Base-by-base conservation (phyloP, 2,329 filamentous ascomycete genomes). In the Sclerotinia minor region DNA sequence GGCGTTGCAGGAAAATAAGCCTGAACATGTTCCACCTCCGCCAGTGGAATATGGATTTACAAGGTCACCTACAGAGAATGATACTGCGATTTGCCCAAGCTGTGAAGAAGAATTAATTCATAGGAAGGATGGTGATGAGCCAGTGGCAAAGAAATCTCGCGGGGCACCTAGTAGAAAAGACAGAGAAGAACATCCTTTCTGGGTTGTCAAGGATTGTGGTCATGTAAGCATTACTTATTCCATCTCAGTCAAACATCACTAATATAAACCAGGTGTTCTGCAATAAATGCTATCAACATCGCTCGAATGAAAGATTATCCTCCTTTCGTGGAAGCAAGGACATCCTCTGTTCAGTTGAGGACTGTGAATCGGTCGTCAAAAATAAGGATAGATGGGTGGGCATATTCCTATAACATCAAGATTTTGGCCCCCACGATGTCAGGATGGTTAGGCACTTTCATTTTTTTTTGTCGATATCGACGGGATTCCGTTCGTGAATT, bases 141-240 rank as follows among this genome's bases (percentile, higher is more conserved):
- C 76, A 6, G 76, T 78, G 6, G 81, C 80, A 75, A 83, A 79
- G 69, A 73, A 78, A 41, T 70, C 71, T 13, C 78, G 80, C 24
- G 87, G 84, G 74, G 80, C 83, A 26, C 79, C 81, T 8, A 84
- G 83, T 29, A 77, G 68, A 66, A 78, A 83, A 66, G 82, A 83
- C 29, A 82, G 85, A 38, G 77, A 81, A 45, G 93, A 96, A 79
- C 89, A 92, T 76, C 91, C 97, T 74, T 94, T 98, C 70, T 98
- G 94, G 93, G 90, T 95, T 0, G 84, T 95, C 47, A 97, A 94
- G 79, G 85, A 85, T 64, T 99, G 95, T 77, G 95, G 95, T 71
- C 95, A 99, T 81, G 95, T 98, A 84, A 78, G 86, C 82, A 17
- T 50, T 26, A 68, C 35, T 44, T 68, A 29, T 73, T 55, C 17